Conservation (phyloP, 2,329 filamentous ascomycete species). For the Elsinoe batatas region DNA sequence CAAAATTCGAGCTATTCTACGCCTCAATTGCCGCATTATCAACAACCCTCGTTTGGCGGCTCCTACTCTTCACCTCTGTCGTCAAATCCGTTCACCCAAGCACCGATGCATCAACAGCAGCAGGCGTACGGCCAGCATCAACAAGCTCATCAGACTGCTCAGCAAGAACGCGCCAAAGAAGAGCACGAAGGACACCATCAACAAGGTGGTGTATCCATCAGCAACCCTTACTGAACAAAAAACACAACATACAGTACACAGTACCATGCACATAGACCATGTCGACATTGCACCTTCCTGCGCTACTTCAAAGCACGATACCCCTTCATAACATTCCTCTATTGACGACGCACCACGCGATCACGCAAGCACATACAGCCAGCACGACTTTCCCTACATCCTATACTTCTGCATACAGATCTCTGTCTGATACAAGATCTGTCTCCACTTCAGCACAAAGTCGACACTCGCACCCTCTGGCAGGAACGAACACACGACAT, state of each 20-base stretch:
- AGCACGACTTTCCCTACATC: neutral
- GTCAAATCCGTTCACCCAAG: conserved; percentile 13
- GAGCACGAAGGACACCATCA: conserved; percentile 8
- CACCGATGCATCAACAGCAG: conserved; percentile 7
- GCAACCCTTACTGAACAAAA: conserved; percentile 3
- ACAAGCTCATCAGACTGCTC: neutral
- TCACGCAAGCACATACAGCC: neutral
- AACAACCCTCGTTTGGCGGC: conserved; percentile 14
- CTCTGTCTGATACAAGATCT: neutral
- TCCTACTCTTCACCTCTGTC: conserved; percentile 17
- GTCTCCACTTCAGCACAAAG: neutral
- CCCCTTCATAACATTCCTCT: neutral
- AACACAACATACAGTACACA: neutral
- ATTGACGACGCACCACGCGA: conserved; percentile 6
- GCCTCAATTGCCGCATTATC: conserved; percentile 21
- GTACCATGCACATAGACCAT: conserved; percentile 5
- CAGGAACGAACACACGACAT: neutral
- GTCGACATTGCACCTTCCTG: neutral
- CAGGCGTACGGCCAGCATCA: neutral
- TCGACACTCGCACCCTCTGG: neutral
- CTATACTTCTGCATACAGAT: neutral
- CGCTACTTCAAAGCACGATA: conserved; percentile 1
- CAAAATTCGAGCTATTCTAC: conserved; percentile 17
- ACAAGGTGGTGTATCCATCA: neutral
- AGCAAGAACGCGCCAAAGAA: neutral